Evolutionary conservation across 192 early-diverging fungal genomes (phyloP), one percentile per base, ranked within the genome.

Genomic region (Coemansia sp.): DNA sequence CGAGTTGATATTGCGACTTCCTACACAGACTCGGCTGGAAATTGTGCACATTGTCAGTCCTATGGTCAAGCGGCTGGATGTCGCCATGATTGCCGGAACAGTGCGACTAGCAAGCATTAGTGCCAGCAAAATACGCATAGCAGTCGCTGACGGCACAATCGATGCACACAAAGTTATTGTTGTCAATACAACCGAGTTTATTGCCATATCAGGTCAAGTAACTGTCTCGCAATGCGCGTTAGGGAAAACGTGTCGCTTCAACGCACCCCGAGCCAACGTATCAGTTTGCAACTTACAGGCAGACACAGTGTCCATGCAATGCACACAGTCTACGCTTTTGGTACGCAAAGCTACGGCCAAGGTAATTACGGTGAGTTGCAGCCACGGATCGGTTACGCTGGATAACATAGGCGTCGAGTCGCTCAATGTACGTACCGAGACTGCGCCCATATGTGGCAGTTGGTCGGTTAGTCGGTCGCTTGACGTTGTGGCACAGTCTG

Each of bases 101-200:
- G 60, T 62, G 23, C 36, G 31, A 9, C 53, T 78, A 25, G 14
- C 31, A 1, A 21, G 48, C 4, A 38, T 69, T 1, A 4, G 17
- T 20, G 47, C 34, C 5, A 34, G 34, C 12, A 59, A 40, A 9
- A 10, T 78, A 25, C 70, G 75, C 2, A 42, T 78, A 6, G 70
- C 69, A 3, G 48, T 72, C 15, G 65, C 48, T 19, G 44, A 65
- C 23, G 75, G 75, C 12, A n/a, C 54, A 1, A 63, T 78, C 12
- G 25, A 56, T 20, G 61, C 62, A 7, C 11, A 12, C 4, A 20
- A 47, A 7, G 22, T 72, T 4, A 10, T 12, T 10, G 66, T 34
- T 10, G 22, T 6, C 9, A 26, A 57, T 6, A 20, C 17, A 3
- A 60, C 67, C 0, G 66, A 72, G 37, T 69, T 78, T 59, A 26